A percentile compares a stretch with the other conserved stretches of the same genome.
Evolutionary conservation across 371 early-diverging fungal species (phyloP).

Genomic region (Synchytrium microbalum): DNA sequence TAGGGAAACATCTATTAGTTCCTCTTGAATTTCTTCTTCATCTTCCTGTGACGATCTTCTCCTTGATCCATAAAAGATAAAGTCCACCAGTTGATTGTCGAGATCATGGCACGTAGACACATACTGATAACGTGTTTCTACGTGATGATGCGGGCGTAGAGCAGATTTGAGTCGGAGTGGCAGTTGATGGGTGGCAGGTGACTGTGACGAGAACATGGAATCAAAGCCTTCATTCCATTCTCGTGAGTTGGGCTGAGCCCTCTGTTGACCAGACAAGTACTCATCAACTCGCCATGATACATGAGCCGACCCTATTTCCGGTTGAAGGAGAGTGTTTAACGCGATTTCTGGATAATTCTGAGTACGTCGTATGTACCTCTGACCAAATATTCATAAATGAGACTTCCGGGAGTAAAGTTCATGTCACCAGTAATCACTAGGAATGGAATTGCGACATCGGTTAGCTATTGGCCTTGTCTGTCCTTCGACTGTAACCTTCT

Average conservation of each 20-base stretch:
- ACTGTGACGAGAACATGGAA: too few species aligned
- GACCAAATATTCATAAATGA: constrained; percentile 9
- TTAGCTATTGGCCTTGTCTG: too few species aligned
- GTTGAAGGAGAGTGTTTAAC: background rate
- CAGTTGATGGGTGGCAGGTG: background rate
- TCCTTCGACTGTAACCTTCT: too few species aligned
- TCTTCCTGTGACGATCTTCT: background rate
- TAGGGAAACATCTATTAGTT: background rate
- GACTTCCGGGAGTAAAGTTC: constrained; percentile 14
- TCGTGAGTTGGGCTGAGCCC: too few species aligned
- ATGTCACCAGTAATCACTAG: constrained; percentile 17
- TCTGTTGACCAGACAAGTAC: background rate
- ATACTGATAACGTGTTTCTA: constrained; percentile 3
- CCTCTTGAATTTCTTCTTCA: background rate
- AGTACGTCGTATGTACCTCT: constrained; percentile 4
- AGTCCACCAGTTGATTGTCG: constrained; percentile 13
- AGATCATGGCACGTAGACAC: constrained; percentile 15
- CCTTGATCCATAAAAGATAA: constrained; percentile 11
- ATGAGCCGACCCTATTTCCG: background rate
- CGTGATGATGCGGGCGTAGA: constrained; percentile 12
- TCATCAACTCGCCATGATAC: background rate
- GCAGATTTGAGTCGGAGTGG: constrained; percentile 2
- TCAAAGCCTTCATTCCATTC: too few species aligned
- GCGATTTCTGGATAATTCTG: background rate
- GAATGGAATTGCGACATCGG: too few species aligned